Evolutionary conservation across 2,329 filamentous ascomycete genomes (phyloP).

Genomic region (Alternaria triticina): DNA sequence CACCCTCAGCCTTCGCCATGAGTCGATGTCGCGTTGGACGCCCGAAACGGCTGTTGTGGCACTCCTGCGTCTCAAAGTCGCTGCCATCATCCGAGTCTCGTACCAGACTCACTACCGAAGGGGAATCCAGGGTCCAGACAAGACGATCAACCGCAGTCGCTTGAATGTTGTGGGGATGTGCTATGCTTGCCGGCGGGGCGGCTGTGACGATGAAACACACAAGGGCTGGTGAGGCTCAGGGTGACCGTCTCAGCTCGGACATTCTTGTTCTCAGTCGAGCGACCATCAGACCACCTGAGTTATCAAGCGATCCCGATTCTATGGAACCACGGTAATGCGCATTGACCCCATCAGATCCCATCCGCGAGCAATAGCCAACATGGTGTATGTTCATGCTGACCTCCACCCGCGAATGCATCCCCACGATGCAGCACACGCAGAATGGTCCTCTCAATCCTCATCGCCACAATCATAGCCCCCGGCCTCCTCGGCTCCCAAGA

Average conservation of each 20-base stretch:
- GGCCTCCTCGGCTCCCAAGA: conserved; percentile 58
- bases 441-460: conserved; percentile 54
- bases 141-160: conserved; percentile 5
- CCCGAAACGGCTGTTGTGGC: conserved; percentile 33
- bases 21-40: background rate
- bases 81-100: conserved; percentile 31
- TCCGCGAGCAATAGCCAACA: background rate
- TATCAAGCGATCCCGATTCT: conserved; percentile 1
- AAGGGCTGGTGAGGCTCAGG: conserved; percentile 3
- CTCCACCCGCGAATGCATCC: background rate
- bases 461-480: conserved; percentile 52
- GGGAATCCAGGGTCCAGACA: background rate
- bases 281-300: conserved; percentile 19
- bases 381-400: background rate
- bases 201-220: conserved; percentile 26
- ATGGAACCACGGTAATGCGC: background rate
- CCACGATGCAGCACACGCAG: conserved; percentile 1
- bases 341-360: background rate
- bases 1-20: background rate
- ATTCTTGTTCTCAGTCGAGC: conserved; percentile 2
- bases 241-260: conserved; percentile 15
- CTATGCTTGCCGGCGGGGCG: conserved; percentile 12
- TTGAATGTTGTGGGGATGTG: conserved; percentile 3
- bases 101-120: conserved; percentile 13
- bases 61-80: conserved; percentile 22